Conservation (phyloP, 2,329 filamentous ascomycete genomes). For the Fusarium nanum region DNA sequence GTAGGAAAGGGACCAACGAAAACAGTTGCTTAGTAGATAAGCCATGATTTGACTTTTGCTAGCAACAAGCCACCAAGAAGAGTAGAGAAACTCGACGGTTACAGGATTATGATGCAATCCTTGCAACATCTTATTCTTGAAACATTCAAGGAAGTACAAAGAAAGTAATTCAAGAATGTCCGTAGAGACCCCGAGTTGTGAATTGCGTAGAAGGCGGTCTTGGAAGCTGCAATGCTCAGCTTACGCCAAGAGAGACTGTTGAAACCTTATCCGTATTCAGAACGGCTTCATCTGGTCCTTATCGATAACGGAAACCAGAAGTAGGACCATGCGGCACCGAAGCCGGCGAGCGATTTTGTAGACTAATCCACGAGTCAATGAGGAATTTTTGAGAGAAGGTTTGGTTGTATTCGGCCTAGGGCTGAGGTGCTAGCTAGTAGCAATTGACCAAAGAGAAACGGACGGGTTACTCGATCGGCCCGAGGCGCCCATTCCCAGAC, state of each 20-base stretch:
- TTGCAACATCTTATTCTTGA: not conserved
- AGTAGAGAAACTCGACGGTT: not conserved
- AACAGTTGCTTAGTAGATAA: not conserved
- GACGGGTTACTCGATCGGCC: no score
- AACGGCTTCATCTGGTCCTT: not conserved
- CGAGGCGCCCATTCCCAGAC: not conserved
- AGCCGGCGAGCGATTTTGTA: not conserved
- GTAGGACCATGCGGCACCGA: not conserved
- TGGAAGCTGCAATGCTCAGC: no score
- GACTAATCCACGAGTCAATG: not conserved
- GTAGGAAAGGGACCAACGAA: not conserved
- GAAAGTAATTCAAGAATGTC: not conserved
- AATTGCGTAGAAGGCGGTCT: not conserved
- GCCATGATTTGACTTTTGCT: not conserved
- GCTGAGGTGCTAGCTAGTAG: not conserved
- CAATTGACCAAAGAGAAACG: not conserved
- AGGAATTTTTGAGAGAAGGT: not conserved
- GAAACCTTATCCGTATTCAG: not conserved
- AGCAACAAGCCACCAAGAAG: not conserved
- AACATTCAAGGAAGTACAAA: fast-evolving
- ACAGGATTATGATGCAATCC: not conserved
- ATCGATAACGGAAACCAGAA: not conserved
- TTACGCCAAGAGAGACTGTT: not conserved
- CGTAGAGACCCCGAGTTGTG: no score
- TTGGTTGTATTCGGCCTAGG: not conserved